A percentile compares a stretch with the other conserved stretches of the same genome.
These are phyloP conservation scores for Hypoxylon sp. DNA, from an alignment of 2,329 filamentous ascomycete species.

Conservation along the genomic window DNA sequence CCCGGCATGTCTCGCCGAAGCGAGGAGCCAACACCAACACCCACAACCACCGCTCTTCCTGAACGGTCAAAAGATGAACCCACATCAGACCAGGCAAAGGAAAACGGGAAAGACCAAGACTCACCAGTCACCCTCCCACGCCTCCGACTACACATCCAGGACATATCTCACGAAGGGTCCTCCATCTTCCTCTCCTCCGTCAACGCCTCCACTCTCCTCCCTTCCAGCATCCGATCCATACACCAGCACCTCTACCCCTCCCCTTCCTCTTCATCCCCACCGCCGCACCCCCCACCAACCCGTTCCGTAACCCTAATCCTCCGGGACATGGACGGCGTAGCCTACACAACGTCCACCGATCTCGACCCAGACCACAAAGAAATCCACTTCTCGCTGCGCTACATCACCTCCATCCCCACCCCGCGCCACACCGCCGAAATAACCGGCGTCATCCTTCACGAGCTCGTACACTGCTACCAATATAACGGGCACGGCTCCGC, in stretches of 20 bases:
- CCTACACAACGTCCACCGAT: conserved; percentile 86
- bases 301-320: conserved; percentile 89
- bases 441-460: conserved; percentile 87
- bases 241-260: conserved; percentile 77
- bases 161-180: conserved; percentile 72
- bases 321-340: conserved; percentile 84
- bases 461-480: conserved; percentile 96
- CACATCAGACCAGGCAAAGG: neutral
- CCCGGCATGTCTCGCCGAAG: conserved; percentile 52
- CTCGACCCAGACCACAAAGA: conserved; percentile 91
- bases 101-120: neutral
- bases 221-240: conserved; percentile 75
- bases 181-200: conserved; percentile 76
- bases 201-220: conserved; percentile 73
- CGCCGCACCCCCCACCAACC: conserved; percentile 68
- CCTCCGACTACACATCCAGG: conserved; percentile 71
- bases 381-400: conserved; percentile 86
- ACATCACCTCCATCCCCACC: conserved; percentile 70
- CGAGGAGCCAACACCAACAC: conserved; percentile 41
- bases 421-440: conserved; percentile 73
- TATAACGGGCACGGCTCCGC: conserved; percentile 75
- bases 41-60: conserved; percentile 44
- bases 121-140: conserved; percentile 64
- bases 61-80: conserved; percentile 19
- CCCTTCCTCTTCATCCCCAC: conserved; percentile 25